Evolutionary conservation across 352 stramenopile species (phyloP), one percentile per base, ranked within the genome.

Genomic region (Sclerospora graminicola): DNA sequence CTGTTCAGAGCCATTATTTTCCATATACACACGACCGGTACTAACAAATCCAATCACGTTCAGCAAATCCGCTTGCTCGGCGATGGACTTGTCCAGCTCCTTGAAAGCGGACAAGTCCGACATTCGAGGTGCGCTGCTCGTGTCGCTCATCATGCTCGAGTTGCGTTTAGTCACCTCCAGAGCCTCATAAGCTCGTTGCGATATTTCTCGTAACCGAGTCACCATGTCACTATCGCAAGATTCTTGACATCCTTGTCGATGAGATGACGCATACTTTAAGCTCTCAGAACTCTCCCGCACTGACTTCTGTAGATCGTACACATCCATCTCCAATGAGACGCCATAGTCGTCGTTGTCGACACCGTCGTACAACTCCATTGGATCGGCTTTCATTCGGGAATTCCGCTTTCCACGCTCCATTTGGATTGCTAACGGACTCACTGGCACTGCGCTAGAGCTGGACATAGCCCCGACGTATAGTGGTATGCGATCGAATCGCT

Each of bases 131-230:
- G 70, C 70, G 33, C 71, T 84, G 45, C 61, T 79, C 24, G 71
- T 83, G 48, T 86, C 74, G 48, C 74, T 86, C 74, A 86, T 82
- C 64, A 86, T 72, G 41, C 59, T 78, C 45, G 71, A 84, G 45
- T 84, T 82, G 45, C 74, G 74, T 29, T 69, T 68, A 18, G 74
- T 86, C 27, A 70, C 56, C 14, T 86, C 74, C 45, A 84, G 45
- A 7, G 69, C 57, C 41, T 86, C 74, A 44, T 84, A 69, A 5
- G 74, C 74, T 28, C 63, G 72, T 34, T 64, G 64, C 15, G 70
- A 77, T 16, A 86, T 82, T 46, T 86, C 74, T 13, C 60, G 66
- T 48, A 86, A 64, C 27, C 74, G 59, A 14, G 45, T 57, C 4
- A 71, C 66, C 41, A 86, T 59, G 35, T 86, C 71, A 15, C 54